These are phyloP conservation scores for Aschersonia sp. DNA, from an alignment of 2,329 filamentous ascomycete species.

Conservation along the genomic window DNA sequence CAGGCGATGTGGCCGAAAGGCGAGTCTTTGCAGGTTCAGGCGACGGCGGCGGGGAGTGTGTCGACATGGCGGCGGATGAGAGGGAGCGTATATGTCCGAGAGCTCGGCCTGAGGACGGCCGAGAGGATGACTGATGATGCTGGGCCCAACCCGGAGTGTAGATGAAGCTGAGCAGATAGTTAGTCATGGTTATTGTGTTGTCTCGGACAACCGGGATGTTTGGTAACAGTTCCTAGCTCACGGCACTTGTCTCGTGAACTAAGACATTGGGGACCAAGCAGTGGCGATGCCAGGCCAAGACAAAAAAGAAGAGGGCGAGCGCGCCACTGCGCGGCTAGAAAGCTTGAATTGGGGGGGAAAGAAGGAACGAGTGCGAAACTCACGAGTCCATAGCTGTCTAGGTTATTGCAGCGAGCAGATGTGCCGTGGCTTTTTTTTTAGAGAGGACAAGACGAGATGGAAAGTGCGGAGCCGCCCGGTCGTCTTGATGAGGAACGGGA, in stretches of 20 bases:
- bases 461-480: too few relatives aligned
- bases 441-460: too few relatives aligned
- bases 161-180: conserved; percentile 29
- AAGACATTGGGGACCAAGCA: background rate
- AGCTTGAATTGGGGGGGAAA: background rate
- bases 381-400: background rate
- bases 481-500: too few relatives aligned
- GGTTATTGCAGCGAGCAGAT: background rate
- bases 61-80: conserved; percentile 34
- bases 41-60: conserved; percentile 14
- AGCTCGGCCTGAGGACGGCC: conserved; percentile 12
- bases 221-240: background rate
- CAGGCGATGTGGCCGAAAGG: conserved; percentile 22
- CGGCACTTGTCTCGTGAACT: background rate
- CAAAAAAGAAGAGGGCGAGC: background rate
- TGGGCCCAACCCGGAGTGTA: conserved; percentile 38
- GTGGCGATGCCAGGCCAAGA: background rate
- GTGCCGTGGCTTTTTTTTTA: background rate
- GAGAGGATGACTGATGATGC: conserved; percentile 15
- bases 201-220: background rate
- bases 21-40: conserved; percentile 16
- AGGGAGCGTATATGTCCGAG: conserved; percentile 37
- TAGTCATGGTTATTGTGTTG: conserved; percentile 6
- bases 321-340: too few relatives aligned
- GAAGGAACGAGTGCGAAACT: background rate